These are phyloP conservation scores for Waltiozyma sp. DNA, from an alignment of 1,139 yeast species.

Conservation along the genomic window DNA sequence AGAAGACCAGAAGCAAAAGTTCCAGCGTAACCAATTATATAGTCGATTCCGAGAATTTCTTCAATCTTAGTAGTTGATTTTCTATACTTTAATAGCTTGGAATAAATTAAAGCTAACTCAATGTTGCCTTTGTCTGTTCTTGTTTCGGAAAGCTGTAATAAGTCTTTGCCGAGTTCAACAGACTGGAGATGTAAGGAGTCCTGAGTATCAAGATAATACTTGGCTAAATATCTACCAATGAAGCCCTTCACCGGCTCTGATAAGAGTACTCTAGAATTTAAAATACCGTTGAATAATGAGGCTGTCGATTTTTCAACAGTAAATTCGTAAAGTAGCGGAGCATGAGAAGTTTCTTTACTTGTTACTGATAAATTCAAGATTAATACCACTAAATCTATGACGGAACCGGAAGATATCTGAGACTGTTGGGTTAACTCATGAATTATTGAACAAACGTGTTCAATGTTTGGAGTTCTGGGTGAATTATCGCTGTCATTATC, in stretches of 20 bases:
- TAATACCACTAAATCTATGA: background rate
- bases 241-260: conserved; percentile 24
- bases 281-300: background rate
- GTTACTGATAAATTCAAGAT: background rate
- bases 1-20: background rate
- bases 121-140: background rate
- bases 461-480: background rate
- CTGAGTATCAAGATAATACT: conserved; percentile 26
- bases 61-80: background rate
- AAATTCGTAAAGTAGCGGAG: background rate
- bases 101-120: background rate
- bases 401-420: background rate
- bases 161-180: background rate
- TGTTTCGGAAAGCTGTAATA: conserved; percentile 9
- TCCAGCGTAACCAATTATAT: conserved; percentile 8
- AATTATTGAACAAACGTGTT: background rate
- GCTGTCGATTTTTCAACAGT: background rate
- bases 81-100: background rate
- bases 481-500: background rate
- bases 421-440: background rate
- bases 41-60: conserved; percentile 8
- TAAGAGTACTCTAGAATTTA: no score
- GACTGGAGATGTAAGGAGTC: conserved; percentile 8
- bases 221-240: conserved; percentile 34
- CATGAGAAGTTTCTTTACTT: background rate